phyloP scores from a whole-genome alignment of 495 filamentous ascomycete species.

The Penicillium lagena region DNA sequence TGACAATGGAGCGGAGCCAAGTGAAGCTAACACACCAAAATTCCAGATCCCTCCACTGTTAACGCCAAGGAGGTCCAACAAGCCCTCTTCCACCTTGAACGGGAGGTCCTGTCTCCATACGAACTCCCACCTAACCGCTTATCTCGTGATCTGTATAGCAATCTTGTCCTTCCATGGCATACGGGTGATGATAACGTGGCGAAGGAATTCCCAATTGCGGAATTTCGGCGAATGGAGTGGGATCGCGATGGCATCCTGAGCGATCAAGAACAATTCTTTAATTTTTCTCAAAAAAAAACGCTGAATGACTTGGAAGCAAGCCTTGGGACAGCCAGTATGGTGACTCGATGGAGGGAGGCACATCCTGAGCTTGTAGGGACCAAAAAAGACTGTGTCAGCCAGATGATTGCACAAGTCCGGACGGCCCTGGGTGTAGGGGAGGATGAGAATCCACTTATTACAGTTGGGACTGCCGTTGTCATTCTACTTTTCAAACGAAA shows the following conservation, averaged over 20 bases:
- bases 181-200: conserved; percentile 12
- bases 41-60: neutral
- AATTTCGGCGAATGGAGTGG: conserved; percentile 36
- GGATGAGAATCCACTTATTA: conserved; percentile 7
- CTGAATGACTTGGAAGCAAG: conserved; percentile 15
- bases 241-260: conserved; percentile 19
- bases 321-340: conserved; percentile 30
- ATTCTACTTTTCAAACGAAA: conserved; percentile 17
- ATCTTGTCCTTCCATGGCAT: conserved; percentile 43
- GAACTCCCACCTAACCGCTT: conserved; percentile 26
- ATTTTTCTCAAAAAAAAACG: conserved; percentile 7
- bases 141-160: conserved; percentile 27
- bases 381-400: conserved; percentile 4
- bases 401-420: conserved; percentile 7
- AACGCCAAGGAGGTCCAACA: conserved; percentile 25
- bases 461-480: conserved; percentile 5
- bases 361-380: conserved; percentile 21
- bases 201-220: conserved; percentile 26
- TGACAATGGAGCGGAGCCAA: no score
- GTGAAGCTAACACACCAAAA: no score
- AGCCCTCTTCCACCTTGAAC: conserved; percentile 23
- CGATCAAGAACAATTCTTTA: conserved; percentile 18
- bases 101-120: conserved; percentile 26
- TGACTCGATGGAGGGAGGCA: conserved; percentile 40
- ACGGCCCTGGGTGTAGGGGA: conserved; percentile 5